Conservation (phyloP, 306 rosid genomes). For the Lathyrus oleraceus region DNA sequence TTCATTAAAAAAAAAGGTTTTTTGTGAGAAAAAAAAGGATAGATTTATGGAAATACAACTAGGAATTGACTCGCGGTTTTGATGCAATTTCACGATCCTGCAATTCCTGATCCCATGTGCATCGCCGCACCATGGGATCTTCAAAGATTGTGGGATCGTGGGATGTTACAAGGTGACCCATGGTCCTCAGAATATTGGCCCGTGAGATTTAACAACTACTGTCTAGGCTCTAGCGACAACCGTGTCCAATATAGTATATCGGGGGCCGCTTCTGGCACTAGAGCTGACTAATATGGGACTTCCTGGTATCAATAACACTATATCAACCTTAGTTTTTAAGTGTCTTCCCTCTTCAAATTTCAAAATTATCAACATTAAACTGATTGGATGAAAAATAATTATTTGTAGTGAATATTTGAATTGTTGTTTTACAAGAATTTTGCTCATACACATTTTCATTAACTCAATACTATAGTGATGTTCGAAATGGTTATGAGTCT, state of each 20-base stretch:
- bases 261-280: conserved; percentile 5
- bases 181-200: not conserved
- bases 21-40: too few relatives aligned
- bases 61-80: too few relatives aligned
- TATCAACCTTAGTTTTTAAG: conserved; percentile 14
- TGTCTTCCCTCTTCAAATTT: not conserved
- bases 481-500: not conserved
- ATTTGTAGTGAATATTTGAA: not conserved
- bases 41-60: too few relatives aligned
- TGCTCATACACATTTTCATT: not conserved
- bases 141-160: too few relatives aligned
- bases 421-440: not conserved
- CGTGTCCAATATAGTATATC: not conserved
- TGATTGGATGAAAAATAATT: not conserved
- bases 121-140: too few relatives aligned
- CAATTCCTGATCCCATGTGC: too few relatives aligned
- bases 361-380: not conserved
- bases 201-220: not conserved
- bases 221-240: not conserved
- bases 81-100: too few relatives aligned
- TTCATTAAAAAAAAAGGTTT: too few relatives aligned
- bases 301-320: not conserved
- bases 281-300: not conserved
- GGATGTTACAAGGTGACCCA: too few relatives aligned
- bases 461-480: not conserved